These are phyloP conservation scores for Cytospora paraplurivora DNA, from an alignment of 2,329 filamentous ascomycete species.

Conservation along the genomic window DNA sequence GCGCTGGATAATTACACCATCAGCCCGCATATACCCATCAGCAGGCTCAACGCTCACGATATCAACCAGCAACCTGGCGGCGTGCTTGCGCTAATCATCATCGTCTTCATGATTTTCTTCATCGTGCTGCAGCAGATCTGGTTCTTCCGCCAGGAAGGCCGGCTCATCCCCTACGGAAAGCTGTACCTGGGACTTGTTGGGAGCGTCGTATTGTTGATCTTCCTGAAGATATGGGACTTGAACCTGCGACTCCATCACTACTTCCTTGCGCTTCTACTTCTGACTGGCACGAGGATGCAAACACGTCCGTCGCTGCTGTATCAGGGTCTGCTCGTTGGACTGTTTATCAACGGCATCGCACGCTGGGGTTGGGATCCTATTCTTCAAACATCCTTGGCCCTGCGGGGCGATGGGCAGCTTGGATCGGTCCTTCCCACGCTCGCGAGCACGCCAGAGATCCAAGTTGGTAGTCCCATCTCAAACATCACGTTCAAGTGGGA, in stretches of 20 bases:
- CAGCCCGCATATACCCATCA: slow-evolving; percentile 81
- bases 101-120: slow-evolving; percentile 69
- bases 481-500: slow-evolving; percentile 66
- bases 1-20: slow-evolving; percentile 95
- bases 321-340: slow-evolving; percentile 83
- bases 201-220: slow-evolving; percentile 69
- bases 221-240: slow-evolving; percentile 65
- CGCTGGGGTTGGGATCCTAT: slow-evolving; percentile 92
- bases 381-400: slow-evolving; percentile 74
- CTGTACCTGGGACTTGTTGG: slow-evolving; percentile 72
- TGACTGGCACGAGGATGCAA: slow-evolving; percentile 87
- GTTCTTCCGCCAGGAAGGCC: slow-evolving; percentile 82
- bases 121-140: slow-evolving; percentile 78
- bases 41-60: slow-evolving; percentile 88
- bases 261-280: slow-evolving; percentile 80
- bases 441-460: slow-evolving; percentile 48
- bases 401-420: slow-evolving; percentile 69
- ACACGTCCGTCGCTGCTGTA: slow-evolving; percentile 83
- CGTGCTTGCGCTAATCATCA: slow-evolving; percentile 75
- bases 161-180: slow-evolving; percentile 74
- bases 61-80: slow-evolving; percentile 88
- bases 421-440: slow-evolving; percentile 63
- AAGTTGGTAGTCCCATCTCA: slow-evolving; percentile 52
- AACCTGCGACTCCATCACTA: slow-evolving; percentile 94
- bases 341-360: slow-evolving; percentile 93